Percentiles rank a stretch among this genome's conserved stretches.
phyloP scores from a whole-genome alignment of 2,329 filamentous ascomycete genomes.

The Aureobasidium zeae region DNA sequence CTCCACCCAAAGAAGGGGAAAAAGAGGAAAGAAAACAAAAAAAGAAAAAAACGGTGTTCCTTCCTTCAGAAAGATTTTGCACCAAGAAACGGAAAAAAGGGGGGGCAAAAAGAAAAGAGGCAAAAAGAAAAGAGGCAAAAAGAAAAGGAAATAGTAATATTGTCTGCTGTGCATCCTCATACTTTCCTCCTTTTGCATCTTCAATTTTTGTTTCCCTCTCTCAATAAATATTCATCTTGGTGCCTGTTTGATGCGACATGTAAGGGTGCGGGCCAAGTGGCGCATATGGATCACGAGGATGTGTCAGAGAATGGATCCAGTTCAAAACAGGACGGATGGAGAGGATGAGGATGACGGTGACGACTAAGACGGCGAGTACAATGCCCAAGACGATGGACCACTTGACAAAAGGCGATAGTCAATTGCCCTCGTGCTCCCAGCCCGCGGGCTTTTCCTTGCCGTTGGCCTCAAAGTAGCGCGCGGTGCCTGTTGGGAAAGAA shows the following conservation, averaged over 20 bases:
- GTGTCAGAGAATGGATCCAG: conserved; percentile 1
- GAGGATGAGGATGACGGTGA: conserved; percentile 2
- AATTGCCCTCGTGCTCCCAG: conserved; percentile 50
- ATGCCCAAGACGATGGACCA: conserved; percentile 6
- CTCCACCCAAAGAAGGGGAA: too few relatives aligned
- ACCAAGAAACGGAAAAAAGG: too few relatives aligned
- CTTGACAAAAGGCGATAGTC: conserved; percentile 18
- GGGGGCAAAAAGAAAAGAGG: neutral
- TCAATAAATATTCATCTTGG: conserved; percentile 4
- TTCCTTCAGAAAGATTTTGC: too few relatives aligned
- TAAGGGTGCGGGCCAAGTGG: conserved; percentile 6
- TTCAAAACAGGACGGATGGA: conserved; percentile 6
- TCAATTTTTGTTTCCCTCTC: neutral
- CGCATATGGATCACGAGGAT: conserved; percentile 1
- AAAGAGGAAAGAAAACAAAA: too few relatives aligned
- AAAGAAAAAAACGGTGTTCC: too few relatives aligned
- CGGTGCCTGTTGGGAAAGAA: conserved; percentile 58
- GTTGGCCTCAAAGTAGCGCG: conserved; percentile 77
- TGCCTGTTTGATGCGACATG: conserved; percentile 5
- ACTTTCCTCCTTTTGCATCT: too few relatives aligned
- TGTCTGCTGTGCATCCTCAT: too few relatives aligned
- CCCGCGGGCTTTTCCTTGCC: conserved; percentile 73
- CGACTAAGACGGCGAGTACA: conserved; percentile 1
- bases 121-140: neutral
- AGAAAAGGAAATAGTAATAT: neutral